Evolutionary conservation across 805 yeast species (phyloP), one percentile per base, ranked within the genome.

Genomic region (Lipomyces japonicus): DNA sequence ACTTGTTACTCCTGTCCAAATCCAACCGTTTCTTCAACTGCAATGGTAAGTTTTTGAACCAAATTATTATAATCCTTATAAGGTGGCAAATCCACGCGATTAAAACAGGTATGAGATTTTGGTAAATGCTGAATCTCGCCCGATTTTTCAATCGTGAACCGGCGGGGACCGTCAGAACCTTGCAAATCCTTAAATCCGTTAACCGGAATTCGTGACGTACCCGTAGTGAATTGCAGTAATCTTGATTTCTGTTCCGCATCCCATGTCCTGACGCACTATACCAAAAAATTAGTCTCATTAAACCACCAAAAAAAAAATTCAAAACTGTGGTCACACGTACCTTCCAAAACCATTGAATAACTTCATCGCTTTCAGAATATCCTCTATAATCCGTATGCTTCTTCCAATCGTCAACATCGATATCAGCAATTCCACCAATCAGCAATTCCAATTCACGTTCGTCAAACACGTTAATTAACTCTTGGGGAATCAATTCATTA

Each of bases 331-430:
- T 21, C 6, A 36, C 21, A 28, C 51, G n/a, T 21, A 53, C 50
- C 37, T 81, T 82, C 98, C 98, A 93, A 79, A 93, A 93, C 98
- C 98, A 93, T 73, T 91, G 95, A 61, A 93, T 82, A 44, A 89
- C 96, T 71, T 89, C 95, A 71, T 93, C 98, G 58, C 81, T 81
- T 71, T 93, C 97, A 67, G 89, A 91, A 71, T 91, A 93, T 3
- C 98, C 98, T 73, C 98, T 81, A 72, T 93, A 93, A 70, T 93
- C 99, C 19, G 99, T 93, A 69, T 93, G 97, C 68, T 88, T 90
- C 73, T 89, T 93, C 99, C 99, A 93, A 74, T 93, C 99, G 59
- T 90, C 97, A 51, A 91, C 86, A 69, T 93, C 98, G 63, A 93
- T 91, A 64, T 93, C 98, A 1, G 97, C 93, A 65, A 93, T 82